Base-by-base conservation (phyloP, 805 yeast species). In the Teunomyces barrocoloradensis region DNA sequence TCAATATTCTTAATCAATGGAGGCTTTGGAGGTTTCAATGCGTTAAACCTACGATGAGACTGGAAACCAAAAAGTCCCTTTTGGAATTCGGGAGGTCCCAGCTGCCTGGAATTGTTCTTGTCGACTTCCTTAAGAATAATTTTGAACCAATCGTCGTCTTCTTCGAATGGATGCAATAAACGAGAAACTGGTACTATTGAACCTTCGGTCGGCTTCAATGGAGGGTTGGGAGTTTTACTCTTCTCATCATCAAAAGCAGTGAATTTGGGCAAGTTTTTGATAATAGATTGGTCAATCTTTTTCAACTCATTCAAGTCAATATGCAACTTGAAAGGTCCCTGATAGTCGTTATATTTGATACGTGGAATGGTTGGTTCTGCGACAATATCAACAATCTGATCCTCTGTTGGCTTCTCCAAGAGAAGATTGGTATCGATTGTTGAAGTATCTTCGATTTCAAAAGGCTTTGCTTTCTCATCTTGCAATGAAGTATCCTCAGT, bases 1-100 rank as follows among this genome's bases (percentile, higher is more conserved):
- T 89, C 91, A 54, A 94, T 70, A 59, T 89, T 87, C 57, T 85
- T 82, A 49, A 88, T 69, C 6, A 87, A 79, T 3, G 99, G 99
- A 0, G 98, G 98, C 44, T 80, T 78, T 5, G 99, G 99, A 0
- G 99, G 97, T 53, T 85, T 82, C 43, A 91, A 72, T 44, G 75
- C 77, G 47, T 80, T 84, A 50, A 79, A 78, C 42, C 85, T 72
- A 59, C 86, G 78, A 48, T 70, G 74, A 2, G 74, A 58, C 48
- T 69, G 76, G 28, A 67, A 60, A 0, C 83, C 82, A 63, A 84
- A 84, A 11, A 83, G 61, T 2, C 87, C 87, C 57, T 79, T 80
- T 51, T 81, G 81, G 59, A 65, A 66, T 54, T 71, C 68, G 34
- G 79, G 74, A 36, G 65, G 63, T 1, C 65, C 65, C 27, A 36